phyloP scores from a whole-genome alignment of 2,329 filamentous ascomycete genomes.

The Penicillium freii region DNA sequence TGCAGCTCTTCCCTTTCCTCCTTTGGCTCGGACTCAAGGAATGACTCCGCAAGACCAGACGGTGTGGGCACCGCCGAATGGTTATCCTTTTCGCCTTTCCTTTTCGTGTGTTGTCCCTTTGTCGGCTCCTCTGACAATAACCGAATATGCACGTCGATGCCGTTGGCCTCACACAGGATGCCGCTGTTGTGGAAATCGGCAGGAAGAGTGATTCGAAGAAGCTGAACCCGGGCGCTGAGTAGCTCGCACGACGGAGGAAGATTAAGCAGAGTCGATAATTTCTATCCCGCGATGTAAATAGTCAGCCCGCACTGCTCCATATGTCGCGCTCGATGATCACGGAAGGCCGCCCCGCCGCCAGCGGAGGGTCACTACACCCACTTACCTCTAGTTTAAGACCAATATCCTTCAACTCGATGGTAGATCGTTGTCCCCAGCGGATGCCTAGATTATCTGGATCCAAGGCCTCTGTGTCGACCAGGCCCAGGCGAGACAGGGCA shows the following conservation, averaged over 20 bases:
- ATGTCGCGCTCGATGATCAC: slow-evolving; percentile 1
- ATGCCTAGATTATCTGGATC: slow-evolving; percentile 85
- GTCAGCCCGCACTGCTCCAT: slow-evolving; percentile 24
- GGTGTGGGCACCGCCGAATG: slow-evolving; percentile 42
- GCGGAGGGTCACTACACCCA: slow-evolving; percentile 11
- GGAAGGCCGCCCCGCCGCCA: slow-evolving; percentile 4
- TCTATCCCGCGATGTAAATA: slow-evolving; percentile 52
- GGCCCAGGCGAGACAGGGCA: slow-evolving; percentile 75
- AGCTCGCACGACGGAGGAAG: slow-evolving; percentile 72
- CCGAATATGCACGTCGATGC: slow-evolving; percentile 68
- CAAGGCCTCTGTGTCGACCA: slow-evolving; percentile 82
- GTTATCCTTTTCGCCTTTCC: slow-evolving; percentile 9
- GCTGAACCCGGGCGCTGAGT: slow-evolving; percentile 69
- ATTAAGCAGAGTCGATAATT: slow-evolving; percentile 71
- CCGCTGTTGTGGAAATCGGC: slow-evolving; percentile 84
- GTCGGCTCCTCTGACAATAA: slow-evolving; percentile 48
- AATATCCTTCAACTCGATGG: slow-evolving; percentile 83
- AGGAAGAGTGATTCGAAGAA: slow-evolving; percentile 78
- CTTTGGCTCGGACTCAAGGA: slow-evolving; percentile 57
- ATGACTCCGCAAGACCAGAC: slow-evolving; percentile 60
- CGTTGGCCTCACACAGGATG: slow-evolving; percentile 77
- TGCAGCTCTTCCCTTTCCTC: slow-evolving; percentile 59
- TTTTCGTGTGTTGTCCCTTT: slow-evolving; percentile 33
- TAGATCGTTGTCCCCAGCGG: slow-evolving; percentile 74
- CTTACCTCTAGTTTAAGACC: slow-evolving; percentile 73